Conservation (phyloP, 352 stramenopile genomes). For the Pythium grandisporangium region DNA sequence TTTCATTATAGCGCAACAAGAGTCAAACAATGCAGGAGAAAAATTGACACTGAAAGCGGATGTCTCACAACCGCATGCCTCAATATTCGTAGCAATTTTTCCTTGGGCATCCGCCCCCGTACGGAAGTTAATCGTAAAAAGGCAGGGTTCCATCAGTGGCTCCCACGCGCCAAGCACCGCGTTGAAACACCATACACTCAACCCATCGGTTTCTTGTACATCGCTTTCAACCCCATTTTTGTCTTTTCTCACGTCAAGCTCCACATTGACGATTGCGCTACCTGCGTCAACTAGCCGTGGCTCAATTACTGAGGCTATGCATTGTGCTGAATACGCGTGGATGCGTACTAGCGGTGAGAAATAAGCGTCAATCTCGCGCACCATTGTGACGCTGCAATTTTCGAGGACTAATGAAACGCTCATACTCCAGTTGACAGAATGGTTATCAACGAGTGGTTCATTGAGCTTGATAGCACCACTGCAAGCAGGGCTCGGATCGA, state of each 20-base stretch:
- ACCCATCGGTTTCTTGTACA: conserved; percentile 50
- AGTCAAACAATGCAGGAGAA: conserved; percentile 53
- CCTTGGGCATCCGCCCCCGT: conserved; percentile 28
- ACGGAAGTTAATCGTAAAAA: conserved; percentile 33
- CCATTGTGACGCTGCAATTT: conserved; percentile 59
- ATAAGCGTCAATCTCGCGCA: conserved; percentile 65
- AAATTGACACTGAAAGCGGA: conserved; percentile 66
- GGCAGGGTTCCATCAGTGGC: conserved; percentile 70
- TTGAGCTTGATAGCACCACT: neutral
- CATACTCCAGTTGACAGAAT: conserved; percentile 36
- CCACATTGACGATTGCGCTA: conserved; percentile 16
- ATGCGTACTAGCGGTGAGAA: conserved; percentile 56
- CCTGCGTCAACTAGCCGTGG: too few relatives aligned
- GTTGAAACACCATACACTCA: conserved; percentile 78
- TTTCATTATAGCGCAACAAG: conserved; percentile 45
- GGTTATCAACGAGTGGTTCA: conserved; percentile 11
- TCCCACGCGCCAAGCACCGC: conserved; percentile 66
- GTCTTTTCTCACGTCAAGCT: conserved; percentile 56
- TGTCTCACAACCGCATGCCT: conserved; percentile 38
- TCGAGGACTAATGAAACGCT: conserved; percentile 55
- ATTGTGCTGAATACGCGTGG: conserved; percentile 61
- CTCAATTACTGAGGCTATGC: conserved; percentile 42
- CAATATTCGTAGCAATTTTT: conserved; percentile 39
- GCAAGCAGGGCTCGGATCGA: too few relatives aligned
- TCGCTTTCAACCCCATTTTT: conserved; percentile 24